Percentiles rank a stretch among this genome's conserved stretches.
phyloP scores from a whole-genome alignment of 768 basidiomycete genomes.

The Trametes coccinea region DNA sequence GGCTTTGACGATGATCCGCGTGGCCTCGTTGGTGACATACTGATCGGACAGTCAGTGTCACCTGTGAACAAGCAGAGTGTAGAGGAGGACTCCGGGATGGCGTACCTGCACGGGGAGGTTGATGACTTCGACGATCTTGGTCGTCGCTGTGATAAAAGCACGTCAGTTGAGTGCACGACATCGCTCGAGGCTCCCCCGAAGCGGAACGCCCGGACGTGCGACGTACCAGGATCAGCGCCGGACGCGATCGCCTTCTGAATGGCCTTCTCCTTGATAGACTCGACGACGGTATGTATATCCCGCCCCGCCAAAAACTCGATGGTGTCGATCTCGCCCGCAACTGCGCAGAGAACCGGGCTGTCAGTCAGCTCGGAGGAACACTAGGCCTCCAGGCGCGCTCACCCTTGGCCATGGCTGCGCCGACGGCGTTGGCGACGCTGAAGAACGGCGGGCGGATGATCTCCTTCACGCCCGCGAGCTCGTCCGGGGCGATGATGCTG shows the following conservation, averaged over 20 bases:
- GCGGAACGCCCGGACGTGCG: no score
- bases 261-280: slow-evolving; percentile 33
- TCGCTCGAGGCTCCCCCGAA: no score
- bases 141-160: slow-evolving; percentile 40
- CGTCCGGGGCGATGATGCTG: slow-evolving; percentile 54
- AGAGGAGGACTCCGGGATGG: not conserved
- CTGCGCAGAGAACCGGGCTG: slow-evolving; percentile 1
- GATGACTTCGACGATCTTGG: slow-evolving; percentile 57
- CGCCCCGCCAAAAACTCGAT: slow-evolving; percentile 37
- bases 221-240: slow-evolving; percentile 37
- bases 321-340: slow-evolving; percentile 37
- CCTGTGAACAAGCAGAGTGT: not conserved
- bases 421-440: slow-evolving; percentile 64
- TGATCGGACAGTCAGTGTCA: slow-evolving; percentile 17
- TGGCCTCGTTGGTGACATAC: slow-evolving; percentile 52
- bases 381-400: not conserved
- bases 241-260: slow-evolving; percentile 37
- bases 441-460: slow-evolving; percentile 51
- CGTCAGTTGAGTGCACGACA: not conserved
- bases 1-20: slow-evolving; percentile 60
- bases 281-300: slow-evolving; percentile 34
- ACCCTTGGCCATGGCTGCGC: slow-evolving; percentile 46
- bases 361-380: no score
- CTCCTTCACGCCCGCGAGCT: slow-evolving; percentile 51
- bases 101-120: slow-evolving; percentile 51